phyloP scores from a whole-genome alignment of 257 asterid genomes.

The Rhazya stricta region DNA sequence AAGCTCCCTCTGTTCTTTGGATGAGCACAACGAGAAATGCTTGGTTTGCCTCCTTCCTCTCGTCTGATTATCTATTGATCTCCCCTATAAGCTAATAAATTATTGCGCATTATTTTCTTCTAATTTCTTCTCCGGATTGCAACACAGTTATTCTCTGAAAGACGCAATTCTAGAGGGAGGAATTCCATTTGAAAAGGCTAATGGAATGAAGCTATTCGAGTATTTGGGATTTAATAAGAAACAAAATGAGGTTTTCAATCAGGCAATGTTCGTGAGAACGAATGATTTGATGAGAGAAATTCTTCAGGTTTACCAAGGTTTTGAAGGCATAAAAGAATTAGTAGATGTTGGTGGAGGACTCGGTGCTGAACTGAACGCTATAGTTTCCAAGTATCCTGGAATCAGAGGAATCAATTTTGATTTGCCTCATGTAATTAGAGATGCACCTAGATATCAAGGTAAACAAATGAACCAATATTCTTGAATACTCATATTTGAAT shows the following conservation, averaged over 20 bases:
- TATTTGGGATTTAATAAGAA: conserved; percentile 12
- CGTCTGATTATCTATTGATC: too few relatives aligned
- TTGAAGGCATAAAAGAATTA: conserved; percentile 27
- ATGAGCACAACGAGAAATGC: not conserved
- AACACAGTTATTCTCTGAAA: conserved; percentile 15
- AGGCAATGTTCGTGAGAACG: conserved; percentile 2
- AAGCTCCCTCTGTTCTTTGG: conserved; percentile 19
- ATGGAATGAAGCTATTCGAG: conserved; percentile 12
- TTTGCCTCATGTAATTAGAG: conserved; percentile 31
- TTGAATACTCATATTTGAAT: too few relatives aligned
- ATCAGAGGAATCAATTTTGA: conserved; percentile 46
- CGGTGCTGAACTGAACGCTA: conserved; percentile 31
- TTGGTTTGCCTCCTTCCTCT: not conserved
- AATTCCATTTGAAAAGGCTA: conserved; percentile 14
- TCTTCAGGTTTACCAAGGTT: conserved; percentile 33
- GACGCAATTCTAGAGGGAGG: conserved; percentile 21
- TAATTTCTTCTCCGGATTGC: too few relatives aligned
- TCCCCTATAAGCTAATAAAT: not conserved
- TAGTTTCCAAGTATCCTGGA: conserved; percentile 29
- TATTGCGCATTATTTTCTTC: too few relatives aligned
- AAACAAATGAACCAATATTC: not conserved
- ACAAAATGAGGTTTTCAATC: conserved; percentile 21
- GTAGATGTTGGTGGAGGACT: conserved; percentile 58
- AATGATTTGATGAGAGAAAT: conserved; percentile 11
- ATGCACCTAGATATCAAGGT: conserved; percentile 30